Evolutionary conservation across 129 eudicot species (phyloP), one percentile per base, ranked within the genome.

Genomic region (Escallonia rubra): DNA sequence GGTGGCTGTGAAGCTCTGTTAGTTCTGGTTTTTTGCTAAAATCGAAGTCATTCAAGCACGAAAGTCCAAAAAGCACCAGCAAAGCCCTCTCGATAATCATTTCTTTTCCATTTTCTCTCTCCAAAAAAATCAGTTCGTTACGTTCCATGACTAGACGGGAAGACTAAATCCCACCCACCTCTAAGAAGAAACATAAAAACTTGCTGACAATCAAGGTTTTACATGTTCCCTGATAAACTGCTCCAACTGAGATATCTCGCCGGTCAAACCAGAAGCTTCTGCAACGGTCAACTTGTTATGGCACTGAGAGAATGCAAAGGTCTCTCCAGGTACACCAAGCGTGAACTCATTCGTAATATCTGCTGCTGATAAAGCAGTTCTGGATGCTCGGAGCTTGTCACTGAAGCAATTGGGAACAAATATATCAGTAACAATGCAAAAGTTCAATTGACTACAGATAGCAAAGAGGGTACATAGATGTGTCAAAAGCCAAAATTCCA

Each of bases 351-450:
- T 79, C 0, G 88, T 49, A 49, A 91, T 73, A 77, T 91, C 97
- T 3, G 97, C 97, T 40, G 76, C 88, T 45, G 97, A 87, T 53
- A 87, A 75, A 34, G 86, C 84, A 13, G 82, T 91, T 81, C 97
- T 85, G 72, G 97, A 85, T 76, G 93, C 84, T 58, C 97, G 78
- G 16, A 91, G 96, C 82, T 87, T 91, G 66, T 91, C 97, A 48
- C 97, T 91, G 75, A 64, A 69, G 39, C 58, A 60, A 67, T 46
- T 8, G 4, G 23, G 7, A 59, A 9, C 6, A 41, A 50, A 13
- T 10, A 60, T 46, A 9, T 46, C 8, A 46, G 8, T 5, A 46
- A 5, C 50, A 46, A 46, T 46, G 16, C 1, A 51, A 60, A 41
- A 23, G 34, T 23, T 40, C 9, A 16, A 56, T 10, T 14, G 10